Evolutionary conservation across 164 flowering plant genomes (phyloP).

Genomic region (Chloranthus sessilifolius): DNA sequence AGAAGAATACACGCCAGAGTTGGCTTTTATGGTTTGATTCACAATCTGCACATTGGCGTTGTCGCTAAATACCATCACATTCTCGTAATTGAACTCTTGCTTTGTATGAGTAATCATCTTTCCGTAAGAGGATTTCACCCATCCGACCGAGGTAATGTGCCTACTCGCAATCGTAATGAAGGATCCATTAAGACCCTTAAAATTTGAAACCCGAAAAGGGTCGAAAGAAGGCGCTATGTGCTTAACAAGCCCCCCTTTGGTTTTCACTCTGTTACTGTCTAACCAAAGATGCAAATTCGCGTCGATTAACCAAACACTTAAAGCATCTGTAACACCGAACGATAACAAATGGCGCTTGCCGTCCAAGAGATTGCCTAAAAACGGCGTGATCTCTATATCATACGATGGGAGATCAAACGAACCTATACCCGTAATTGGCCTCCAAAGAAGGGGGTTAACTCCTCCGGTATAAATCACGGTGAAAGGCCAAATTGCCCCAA

Average conservation of each 20-base stretch:
- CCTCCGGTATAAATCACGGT: constrained; percentile 88
- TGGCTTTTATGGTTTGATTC: constrained; percentile 44
- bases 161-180: constrained; percentile 43
- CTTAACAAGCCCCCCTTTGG: constrained; percentile 40
- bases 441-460: constrained; percentile 77
- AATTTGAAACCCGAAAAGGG: constrained; percentile 26
- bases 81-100: constrained; percentile 48
- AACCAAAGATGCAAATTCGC: constrained; percentile 93
- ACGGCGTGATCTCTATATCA: constrained; percentile 79
- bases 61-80: constrained; percentile 50
- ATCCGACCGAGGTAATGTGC: constrained; percentile 46
- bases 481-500: constrained; percentile 88
- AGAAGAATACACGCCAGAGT: constrained; percentile 27
- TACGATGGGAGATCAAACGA: constrained; percentile 88
- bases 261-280: constrained; percentile 34
- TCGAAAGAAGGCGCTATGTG: constrained; percentile 22
- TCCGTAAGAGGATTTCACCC: constrained; percentile 78
- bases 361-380: constrained; percentile 59
- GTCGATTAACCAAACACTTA: constrained; percentile 81
- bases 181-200: constrained; percentile 53
- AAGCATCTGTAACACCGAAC: constrained; percentile 69
- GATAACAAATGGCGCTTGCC: constrained; percentile 51
- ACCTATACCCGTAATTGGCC: constrained; percentile 75
- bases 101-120: constrained; percentile 33
- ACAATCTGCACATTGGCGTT: constrained; percentile 58